phyloP scores from a whole-genome alignment of 208 protist species.

The Trypanosoma caninum region DNA sequence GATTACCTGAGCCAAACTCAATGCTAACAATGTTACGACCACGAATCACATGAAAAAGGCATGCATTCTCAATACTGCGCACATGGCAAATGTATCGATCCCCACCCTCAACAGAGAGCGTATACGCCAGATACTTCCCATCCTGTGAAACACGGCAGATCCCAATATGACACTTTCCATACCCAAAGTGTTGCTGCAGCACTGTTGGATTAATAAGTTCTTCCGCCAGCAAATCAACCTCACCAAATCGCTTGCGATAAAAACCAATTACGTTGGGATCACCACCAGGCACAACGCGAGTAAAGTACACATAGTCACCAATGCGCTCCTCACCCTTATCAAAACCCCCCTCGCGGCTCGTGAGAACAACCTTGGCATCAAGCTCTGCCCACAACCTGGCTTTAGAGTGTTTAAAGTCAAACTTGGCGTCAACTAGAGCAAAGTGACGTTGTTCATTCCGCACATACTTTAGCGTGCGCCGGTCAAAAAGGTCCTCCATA shows the following conservation, averaged over 20 bases:
- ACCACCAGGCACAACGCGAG: constrained; percentile 64
- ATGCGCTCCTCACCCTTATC: constrained; percentile 91
- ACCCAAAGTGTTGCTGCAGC: constrained; percentile 88
- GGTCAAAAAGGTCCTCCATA: constrained; percentile 87
- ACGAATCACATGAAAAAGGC: constrained; percentile 87
- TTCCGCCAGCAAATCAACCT: constrained; percentile 83
- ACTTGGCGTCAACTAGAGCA: constrained; percentile 61
- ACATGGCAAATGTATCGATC: constrained; percentile 91
- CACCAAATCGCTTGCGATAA: constrained; percentile 84
- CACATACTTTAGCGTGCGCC: constrained; percentile 65
- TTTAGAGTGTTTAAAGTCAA: constrained; percentile 85
- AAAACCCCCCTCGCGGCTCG: constrained; percentile 82
- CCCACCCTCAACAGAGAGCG: constrained; percentile 83
- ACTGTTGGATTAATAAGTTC: constrained; percentile 87
- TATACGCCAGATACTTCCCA: constrained; percentile 86
- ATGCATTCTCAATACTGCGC: constrained; percentile 85
- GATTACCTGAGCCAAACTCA: constrained; percentile 81
- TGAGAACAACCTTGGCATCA: constrained; percentile 82
- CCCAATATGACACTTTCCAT: constrained; percentile 81
- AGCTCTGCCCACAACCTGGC: constrained; percentile 82
- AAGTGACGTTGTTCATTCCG: constrained; percentile 74
- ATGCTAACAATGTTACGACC: constrained; percentile 90
- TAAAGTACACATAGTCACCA: constrained; percentile 90
- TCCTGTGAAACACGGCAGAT: constrained; percentile 89
- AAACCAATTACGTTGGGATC: constrained; percentile 80